These are phyloP conservation scores for Lodderomyces metapsilosis DNA, from an alignment of 1,139 yeast species.

Conservation along the genomic window DNA sequence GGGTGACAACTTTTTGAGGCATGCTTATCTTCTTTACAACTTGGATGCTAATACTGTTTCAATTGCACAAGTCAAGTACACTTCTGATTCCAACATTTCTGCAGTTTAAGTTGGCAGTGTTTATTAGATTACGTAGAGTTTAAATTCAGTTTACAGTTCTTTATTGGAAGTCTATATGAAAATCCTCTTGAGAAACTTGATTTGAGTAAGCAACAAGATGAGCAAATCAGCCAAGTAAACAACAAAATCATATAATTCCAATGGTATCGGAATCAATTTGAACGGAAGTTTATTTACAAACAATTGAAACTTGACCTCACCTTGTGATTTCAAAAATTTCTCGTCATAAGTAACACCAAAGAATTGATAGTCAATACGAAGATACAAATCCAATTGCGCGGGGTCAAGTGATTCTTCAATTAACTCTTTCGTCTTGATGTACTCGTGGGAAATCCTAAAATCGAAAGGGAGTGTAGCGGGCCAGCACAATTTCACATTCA, in stretches of 20 bases:
- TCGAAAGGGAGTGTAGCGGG: conserved; percentile 41
- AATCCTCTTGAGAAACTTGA: neutral
- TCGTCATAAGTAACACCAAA: conserved; percentile 24
- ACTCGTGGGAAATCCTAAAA: conserved; percentile 25
- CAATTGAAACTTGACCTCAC: conserved; percentile 25
- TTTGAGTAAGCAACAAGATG: conserved; percentile 18
- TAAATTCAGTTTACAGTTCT: too few relatives aligned
- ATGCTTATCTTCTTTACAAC: conserved; percentile 28
- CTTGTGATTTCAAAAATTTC: conserved; percentile 14
- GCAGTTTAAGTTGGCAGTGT: too few relatives aligned
- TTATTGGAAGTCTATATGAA: neutral
- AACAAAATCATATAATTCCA: conserved; percentile 36
- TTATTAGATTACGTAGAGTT: too few relatives aligned
- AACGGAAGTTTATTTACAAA: conserved; percentile 33
- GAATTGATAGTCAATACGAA: conserved; percentile 25
- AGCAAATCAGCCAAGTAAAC: conserved; percentile 30
- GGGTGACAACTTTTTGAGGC: conserved; percentile 33
- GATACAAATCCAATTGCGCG: conserved; percentile 29
- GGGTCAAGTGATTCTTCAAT: neutral
- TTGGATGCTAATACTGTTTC: conserved; percentile 24
- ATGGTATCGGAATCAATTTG: conserved; percentile 36
- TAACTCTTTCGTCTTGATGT: conserved; percentile 17
- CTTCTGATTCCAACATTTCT: too few relatives aligned
- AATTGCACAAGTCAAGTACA: conserved; percentile 26
- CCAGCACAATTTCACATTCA: conserved; percentile 44